Evolutionary conservation across 1,284 basidiomycete species (phyloP).

Genomic region (Rhizoctonia solani): DNA sequence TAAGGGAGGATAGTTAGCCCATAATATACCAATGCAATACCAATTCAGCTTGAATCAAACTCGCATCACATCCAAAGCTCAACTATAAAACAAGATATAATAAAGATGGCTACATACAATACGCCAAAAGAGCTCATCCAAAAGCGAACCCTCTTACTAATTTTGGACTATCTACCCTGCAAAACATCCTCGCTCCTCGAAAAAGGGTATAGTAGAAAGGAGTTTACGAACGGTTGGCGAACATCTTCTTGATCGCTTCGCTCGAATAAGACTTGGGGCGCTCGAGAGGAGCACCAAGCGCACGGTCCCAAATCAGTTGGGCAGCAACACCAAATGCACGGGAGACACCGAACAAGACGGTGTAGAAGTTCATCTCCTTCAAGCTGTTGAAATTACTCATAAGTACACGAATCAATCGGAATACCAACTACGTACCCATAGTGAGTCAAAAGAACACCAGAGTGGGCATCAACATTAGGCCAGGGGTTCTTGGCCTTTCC

Average conservation of each 20-base stretch:
- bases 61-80: neutral
- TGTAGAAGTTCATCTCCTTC: slow-evolving; percentile 91
- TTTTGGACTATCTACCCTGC: neutral
- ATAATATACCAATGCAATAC: neutral
- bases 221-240: slow-evolving; percentile 45
- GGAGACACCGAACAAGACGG: slow-evolving; percentile 95
- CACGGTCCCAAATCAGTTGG: slow-evolving; percentile 94
- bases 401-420: neutral
- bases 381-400: slow-evolving; percentile 54
- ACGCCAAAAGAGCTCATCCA: neutral
- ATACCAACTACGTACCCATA: slow-evolving; percentile 58
- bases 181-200: no score
- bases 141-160: no score
- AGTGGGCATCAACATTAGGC: slow-evolving; percentile 97
- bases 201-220: neutral
- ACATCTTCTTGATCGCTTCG: slow-evolving; percentile 74
- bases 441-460: slow-evolving; percentile 90
- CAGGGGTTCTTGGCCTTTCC: slow-evolving; percentile 94
- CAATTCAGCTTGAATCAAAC: no score
- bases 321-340: slow-evolving; percentile 89
- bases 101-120: slow-evolving; percentile 32
- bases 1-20: neutral
- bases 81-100: neutral
- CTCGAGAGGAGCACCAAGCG: slow-evolving; percentile 88
- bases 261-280: slow-evolving; percentile 87